A percentile compares a stretch with the other conserved stretches of the same genome.
Evolutionary conservation across 2,329 filamentous ascomycete species (phyloP).

Genomic region (Phaeosphaeria sp.): DNA sequence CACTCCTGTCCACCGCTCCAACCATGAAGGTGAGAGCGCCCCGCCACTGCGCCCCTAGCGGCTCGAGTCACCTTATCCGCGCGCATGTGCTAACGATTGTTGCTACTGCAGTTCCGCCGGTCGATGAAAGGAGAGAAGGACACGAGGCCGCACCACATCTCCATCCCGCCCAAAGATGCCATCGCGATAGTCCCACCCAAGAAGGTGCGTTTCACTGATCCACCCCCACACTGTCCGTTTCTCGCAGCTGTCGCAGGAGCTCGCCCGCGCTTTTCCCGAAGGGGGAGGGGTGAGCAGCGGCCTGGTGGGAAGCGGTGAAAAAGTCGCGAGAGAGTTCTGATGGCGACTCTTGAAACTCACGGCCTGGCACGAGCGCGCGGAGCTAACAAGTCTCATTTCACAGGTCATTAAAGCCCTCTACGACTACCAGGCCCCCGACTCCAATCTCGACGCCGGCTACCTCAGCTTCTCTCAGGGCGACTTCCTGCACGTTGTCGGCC

Average conservation of each 20-base stretch:
- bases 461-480: constrained; percentile 93
- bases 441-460: constrained; percentile 66
- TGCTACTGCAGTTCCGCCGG: constrained; percentile 66
- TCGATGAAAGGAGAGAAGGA: constrained; percentile 91
- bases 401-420: constrained; percentile 97
- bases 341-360: constrained; percentile 8
- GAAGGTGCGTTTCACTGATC: constrained; percentile 67
- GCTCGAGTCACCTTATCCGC: constrained; percentile 27
- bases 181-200: constrained; percentile 91
- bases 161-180: constrained; percentile 83
- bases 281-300: not conserved
- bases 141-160: constrained; percentile 73
- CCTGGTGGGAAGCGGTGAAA: not conserved
- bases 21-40: constrained; percentile 12
- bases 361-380: constrained; percentile 28
- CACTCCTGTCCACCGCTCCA: constrained; percentile 9
- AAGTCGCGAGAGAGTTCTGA: not conserved
- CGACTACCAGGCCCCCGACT: constrained; percentile 82
- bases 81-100: constrained; percentile 31
- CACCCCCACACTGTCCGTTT: not conserved
- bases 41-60: constrained; percentile 10
- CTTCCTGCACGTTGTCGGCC: constrained; percentile 96
- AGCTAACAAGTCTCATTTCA: constrained; percentile 33
- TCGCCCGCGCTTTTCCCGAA: constrained; percentile 2
- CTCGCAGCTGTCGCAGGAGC: not conserved